Percentiles rank a stretch among this genome's conserved stretches.
These are phyloP conservation scores for Cymodocea nodosa DNA, from an alignment of 116 monocot genomes.

Conservation along the genomic window DNA sequence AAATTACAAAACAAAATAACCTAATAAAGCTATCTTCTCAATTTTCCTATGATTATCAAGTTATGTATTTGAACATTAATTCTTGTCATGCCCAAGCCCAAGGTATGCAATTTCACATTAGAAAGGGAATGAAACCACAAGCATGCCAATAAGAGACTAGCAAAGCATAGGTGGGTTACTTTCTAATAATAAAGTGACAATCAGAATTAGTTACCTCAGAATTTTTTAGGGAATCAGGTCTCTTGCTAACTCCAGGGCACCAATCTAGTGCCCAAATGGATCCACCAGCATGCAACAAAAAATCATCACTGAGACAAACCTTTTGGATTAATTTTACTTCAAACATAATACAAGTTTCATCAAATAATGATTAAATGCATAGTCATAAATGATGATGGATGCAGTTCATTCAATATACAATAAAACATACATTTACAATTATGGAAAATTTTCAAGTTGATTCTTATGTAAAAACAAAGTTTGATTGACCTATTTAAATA, in stretches of 20 bases:
- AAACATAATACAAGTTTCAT: not conserved
- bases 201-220: constrained; percentile 52
- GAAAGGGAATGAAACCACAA: not conserved
- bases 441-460: too few species aligned
- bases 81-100: not conserved
- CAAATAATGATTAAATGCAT: not conserved
- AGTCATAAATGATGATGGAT: not conserved
- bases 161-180: not conserved
- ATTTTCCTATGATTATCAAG: not conserved
- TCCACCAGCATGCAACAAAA: constrained; percentile 78
- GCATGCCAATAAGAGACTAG: not conserved
- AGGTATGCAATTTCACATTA: not conserved
- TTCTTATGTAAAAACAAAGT: too few species aligned
- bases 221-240: constrained; percentile 12
- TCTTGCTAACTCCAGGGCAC: constrained; percentile 53
- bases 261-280: constrained; percentile 83
- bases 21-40: not conserved
- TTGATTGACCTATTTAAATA: too few species aligned
- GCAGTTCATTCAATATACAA: not conserved
- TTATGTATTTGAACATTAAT: not conserved
- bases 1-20: not conserved
- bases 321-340: too few species aligned
- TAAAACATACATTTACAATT: not conserved
- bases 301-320: constrained; percentile 45
- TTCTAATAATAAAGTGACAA: not conserved